These are phyloP conservation scores for Aspergillaceae sp. DNA, from an alignment of 2,329 filamentous ascomycete genomes.

Conservation along the genomic window DNA sequence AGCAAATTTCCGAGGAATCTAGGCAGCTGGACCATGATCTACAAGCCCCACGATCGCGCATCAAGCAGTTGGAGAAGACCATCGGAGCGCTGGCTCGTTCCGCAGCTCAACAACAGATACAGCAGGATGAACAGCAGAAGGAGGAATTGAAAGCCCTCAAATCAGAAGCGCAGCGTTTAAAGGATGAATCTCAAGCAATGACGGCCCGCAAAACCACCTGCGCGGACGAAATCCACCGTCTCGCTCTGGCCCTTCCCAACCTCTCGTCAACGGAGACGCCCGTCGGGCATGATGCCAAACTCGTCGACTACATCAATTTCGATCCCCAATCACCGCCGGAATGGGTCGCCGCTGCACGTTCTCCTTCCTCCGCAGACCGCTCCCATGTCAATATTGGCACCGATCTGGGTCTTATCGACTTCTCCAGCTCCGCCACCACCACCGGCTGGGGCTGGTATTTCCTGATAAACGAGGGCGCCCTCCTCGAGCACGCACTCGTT, in stretches of 20 bases:
- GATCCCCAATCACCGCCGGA: slow-evolving; percentile 42
- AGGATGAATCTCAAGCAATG: slow-evolving; percentile 28
- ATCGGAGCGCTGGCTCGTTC: slow-evolving; percentile 28
- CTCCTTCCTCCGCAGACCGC: slow-evolving; percentile 22
- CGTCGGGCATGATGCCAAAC: slow-evolving; percentile 52
- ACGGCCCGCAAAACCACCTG: slow-evolving; percentile 23
- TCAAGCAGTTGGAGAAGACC: slow-evolving; percentile 37
- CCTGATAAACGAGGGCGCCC: slow-evolving; percentile 78
- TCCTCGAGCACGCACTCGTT: slow-evolving; percentile 89
- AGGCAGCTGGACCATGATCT: slow-evolving; percentile 33
- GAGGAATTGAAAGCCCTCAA: slow-evolving; percentile 22
- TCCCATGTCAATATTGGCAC: slow-evolving; percentile 82
- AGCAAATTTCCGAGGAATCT: slow-evolving; percentile 32
- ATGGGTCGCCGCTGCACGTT: slow-evolving; percentile 13
- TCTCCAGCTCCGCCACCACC: slow-evolving; percentile 67
- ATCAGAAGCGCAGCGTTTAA: slow-evolving; percentile 31
- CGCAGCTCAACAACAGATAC: slow-evolving; percentile 14
- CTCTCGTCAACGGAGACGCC: slow-evolving; percentile 72
- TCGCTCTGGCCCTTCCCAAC: slow-evolving; percentile 78
- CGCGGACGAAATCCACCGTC: slow-evolving; percentile 56
- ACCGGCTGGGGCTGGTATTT: slow-evolving; percentile 99
- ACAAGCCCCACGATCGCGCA: slow-evolving; percentile 31
- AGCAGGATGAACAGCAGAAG: neutral
- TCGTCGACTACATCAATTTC: slow-evolving; percentile 73
- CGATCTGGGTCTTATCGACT: slow-evolving; percentile 84